Evolutionary conservation across 768 basidiomycete genomes (phyloP).

Genomic region (Suillus plorans): DNA sequence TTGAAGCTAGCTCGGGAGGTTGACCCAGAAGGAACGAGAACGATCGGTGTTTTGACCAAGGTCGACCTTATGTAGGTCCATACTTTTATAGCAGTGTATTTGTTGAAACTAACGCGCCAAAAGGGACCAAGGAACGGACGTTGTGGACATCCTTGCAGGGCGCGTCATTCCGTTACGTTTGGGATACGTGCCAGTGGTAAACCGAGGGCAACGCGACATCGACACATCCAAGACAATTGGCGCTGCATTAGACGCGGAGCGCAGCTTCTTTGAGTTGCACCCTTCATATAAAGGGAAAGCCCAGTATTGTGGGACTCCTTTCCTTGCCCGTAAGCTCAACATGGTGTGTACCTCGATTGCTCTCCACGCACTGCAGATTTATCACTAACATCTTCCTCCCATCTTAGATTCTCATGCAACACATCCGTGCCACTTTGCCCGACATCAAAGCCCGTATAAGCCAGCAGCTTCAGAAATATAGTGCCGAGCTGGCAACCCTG

Average conservation of each 20-base stretch:
- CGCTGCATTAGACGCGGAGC: constrained; percentile 84
- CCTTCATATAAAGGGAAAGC: constrained; percentile 90
- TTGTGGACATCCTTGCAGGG: constrained; percentile 97
- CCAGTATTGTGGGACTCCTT: constrained; percentile 96
- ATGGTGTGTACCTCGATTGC: constrained; percentile 53
- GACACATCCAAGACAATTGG: constrained; percentile 84
- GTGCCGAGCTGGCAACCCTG: constrained; percentile 75
- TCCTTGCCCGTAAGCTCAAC: constrained; percentile 92
- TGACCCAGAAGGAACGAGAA: constrained; percentile 94
- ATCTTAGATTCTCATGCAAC: constrained; percentile 93
- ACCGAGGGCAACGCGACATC: constrained; percentile 97
- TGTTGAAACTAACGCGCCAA: constrained; percentile 15
- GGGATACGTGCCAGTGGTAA: constrained; percentile 98
- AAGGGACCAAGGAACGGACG: constrained; percentile 97
- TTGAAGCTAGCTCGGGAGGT: constrained; percentile 95
- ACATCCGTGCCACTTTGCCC: constrained; percentile 95
- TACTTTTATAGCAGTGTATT: neutral
- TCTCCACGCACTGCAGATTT: no score
- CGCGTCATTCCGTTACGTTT: constrained; percentile 94
- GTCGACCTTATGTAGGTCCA: constrained; percentile 90
- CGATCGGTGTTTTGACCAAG: constrained; percentile 98
- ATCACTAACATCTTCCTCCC: neutral
- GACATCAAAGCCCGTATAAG: constrained; percentile 97
- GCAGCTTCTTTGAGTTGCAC: constrained; percentile 94
- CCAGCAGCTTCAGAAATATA: constrained; percentile 88